These are phyloP conservation scores for Colletotrichum destructivum DNA, from an alignment of 2,329 filamentous ascomycete species.

Conservation along the genomic window DNA sequence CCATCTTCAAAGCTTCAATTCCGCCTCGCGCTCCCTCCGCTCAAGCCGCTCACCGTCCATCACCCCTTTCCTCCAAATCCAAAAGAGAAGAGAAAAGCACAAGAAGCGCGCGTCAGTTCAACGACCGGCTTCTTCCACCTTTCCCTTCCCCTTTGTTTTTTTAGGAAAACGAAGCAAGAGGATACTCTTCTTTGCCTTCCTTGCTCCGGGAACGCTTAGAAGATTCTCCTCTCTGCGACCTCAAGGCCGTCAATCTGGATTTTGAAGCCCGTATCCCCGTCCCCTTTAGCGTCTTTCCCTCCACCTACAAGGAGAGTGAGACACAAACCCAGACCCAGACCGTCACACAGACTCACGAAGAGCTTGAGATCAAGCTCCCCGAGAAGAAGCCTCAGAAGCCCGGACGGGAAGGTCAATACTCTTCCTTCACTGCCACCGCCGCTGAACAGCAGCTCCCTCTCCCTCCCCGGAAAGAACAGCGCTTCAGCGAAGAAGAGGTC, in stretches of 20 bases:
- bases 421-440: constrained; percentile 77
- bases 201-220: constrained; percentile 74
- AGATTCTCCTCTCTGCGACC: constrained; percentile 72
- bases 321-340: constrained; percentile 61
- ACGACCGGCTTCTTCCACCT: constrained; percentile 51
- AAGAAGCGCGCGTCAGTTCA: constrained; percentile 43
- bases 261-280: constrained; percentile 99
- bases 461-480: constrained; percentile 65
- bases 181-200: constrained; percentile 78
- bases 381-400: constrained; percentile 72
- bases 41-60: constrained; percentile 4
- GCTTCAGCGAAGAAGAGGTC: constrained; percentile 87
- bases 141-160: constrained; percentile 67
- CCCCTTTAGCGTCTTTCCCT: constrained; percentile 99
- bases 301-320: constrained; percentile 83
- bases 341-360: constrained; percentile 78
- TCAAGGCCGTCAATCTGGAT: constrained; percentile 96
- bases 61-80: constrained; percentile 39
- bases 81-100: constrained; percentile 43
- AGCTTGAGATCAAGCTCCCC: constrained; percentile 86
- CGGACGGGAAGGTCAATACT: constrained; percentile 98
- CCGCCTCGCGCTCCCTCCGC: constrained; percentile 31
- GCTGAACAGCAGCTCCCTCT: constrained; percentile 71
- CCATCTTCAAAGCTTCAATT: constrained; percentile 41
- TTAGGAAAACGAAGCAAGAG: constrained; percentile 74